Percentiles rank a stretch among this genome's conserved stretches.
These are phyloP conservation scores for Didymella pinodella DNA, from an alignment of 2,329 filamentous ascomycete species.

Conservation along the genomic window DNA sequence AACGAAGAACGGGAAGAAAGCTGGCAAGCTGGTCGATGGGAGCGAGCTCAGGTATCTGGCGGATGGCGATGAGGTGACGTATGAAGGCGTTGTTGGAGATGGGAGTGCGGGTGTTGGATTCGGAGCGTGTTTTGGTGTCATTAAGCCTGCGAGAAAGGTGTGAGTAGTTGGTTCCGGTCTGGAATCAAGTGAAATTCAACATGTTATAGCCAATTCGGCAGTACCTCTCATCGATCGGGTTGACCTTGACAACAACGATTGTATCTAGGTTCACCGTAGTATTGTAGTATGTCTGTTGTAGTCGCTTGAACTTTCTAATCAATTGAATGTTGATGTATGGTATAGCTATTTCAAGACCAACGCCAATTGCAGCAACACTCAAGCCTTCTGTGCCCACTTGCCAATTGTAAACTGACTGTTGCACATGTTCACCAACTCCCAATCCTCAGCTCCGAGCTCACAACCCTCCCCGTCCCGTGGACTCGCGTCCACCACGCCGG, in stretches of 20 bases:
- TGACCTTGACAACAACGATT: background rate
- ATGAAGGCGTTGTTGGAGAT: slow-evolving; percentile 49
- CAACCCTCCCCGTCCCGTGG: slow-evolving; percentile 32
- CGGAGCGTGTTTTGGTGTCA: slow-evolving; percentile 51
- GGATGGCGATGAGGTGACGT: slow-evolving; percentile 53
- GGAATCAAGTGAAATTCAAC: background rate
- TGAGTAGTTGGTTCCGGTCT: background rate
- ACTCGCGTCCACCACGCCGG: slow-evolving; percentile 55
- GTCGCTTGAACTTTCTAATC: background rate
- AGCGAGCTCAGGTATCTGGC: slow-evolving; percentile 49
- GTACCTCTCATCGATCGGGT: too few species aligned
- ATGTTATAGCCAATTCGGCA: background rate
- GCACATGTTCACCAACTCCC: slow-evolving; percentile 48
- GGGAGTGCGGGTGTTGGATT: slow-evolving; percentile 49
- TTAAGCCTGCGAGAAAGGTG: slow-evolving; percentile 39
- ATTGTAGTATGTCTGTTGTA: background rate
- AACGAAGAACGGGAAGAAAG: slow-evolving; percentile 48
- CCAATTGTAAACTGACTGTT: slow-evolving; percentile 47
- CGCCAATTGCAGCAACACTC: background rate
- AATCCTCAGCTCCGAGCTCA: slow-evolving; percentile 42
- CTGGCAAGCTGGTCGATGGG: slow-evolving; percentile 40
- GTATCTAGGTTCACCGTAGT: too few species aligned
- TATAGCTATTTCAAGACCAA: background rate
- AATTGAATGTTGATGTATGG: background rate
- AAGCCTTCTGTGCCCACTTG: slow-evolving; percentile 26